These are phyloP conservation scores for Phytophthora brassicae DNA, from an alignment of 352 stramenopile species.

Conservation along the genomic window DNA sequence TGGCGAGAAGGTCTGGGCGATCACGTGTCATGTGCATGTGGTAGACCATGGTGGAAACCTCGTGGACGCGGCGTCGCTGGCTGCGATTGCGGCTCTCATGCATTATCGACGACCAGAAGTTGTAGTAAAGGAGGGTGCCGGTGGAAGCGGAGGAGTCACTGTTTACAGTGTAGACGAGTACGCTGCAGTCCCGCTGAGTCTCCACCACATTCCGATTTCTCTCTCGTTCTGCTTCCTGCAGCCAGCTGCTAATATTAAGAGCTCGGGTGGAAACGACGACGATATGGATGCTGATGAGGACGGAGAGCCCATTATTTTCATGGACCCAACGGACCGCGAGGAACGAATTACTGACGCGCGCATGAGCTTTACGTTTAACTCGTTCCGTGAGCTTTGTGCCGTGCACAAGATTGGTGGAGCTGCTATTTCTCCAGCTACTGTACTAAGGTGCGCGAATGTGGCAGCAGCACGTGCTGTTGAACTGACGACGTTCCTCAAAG, in stretches of 20 bases:
- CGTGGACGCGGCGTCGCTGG: constrained; percentile 90
- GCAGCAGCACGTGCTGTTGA: constrained; percentile 77
- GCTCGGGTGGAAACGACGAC: constrained; percentile 13
- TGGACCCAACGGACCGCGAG: constrained; percentile 90
- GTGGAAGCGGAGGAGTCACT: constrained; percentile 33
- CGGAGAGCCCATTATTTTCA: constrained; percentile 65
- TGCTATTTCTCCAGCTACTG: constrained; percentile 57
- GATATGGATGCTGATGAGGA: constrained; percentile 35
- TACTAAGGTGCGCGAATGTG: constrained; percentile 78
- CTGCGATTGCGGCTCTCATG: constrained; percentile 92
- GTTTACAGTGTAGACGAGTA: constrained; percentile 89
- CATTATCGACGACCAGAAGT: constrained; percentile 93
- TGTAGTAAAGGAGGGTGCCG: constrained; percentile 41
- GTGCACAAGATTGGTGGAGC: constrained; percentile 90
- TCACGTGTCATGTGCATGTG: constrained; percentile 91
- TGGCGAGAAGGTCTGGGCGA: constrained; percentile 94
- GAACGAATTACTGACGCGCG: constrained; percentile 87
- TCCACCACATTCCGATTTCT: constrained; percentile 96
- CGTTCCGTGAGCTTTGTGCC: constrained; percentile 89
- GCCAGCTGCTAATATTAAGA: constrained; percentile 15
- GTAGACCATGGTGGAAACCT: constrained; percentile 93
- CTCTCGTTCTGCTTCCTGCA: constrained; percentile 92
- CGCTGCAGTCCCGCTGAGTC: constrained; percentile 89
- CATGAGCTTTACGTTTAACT: constrained; percentile 92
- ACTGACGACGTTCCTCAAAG: constrained; percentile 77